Conservation (phyloP, 2,329 filamentous ascomycete species). For the Fusarium ambrosium region DNA sequence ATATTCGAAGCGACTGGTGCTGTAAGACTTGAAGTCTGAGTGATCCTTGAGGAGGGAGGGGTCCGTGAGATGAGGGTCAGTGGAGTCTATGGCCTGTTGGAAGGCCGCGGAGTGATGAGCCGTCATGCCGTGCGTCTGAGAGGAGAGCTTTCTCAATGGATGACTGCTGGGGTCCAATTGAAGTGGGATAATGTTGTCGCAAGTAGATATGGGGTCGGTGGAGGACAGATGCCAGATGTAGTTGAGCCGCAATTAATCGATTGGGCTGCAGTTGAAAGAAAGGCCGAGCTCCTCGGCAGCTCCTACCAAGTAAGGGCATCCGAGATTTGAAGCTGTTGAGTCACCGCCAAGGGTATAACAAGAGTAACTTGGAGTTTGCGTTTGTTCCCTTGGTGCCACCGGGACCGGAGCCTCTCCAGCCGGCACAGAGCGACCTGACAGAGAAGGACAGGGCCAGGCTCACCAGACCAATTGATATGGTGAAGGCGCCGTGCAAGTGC, state of each 20-base stretch:
- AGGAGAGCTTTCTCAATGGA: constrained; percentile 5
- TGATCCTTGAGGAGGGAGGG: constrained; percentile 85
- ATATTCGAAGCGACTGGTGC: constrained; percentile 79
- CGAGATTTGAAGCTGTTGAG: constrained; percentile 35
- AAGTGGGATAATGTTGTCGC: constrained; percentile 2
- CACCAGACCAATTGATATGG: constrained; percentile 10
- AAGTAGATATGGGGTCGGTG: constrained; percentile 5
- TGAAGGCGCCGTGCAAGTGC: constrained; percentile 1
- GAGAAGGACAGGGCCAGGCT: not conserved
- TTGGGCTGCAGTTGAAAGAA: constrained; percentile 1
- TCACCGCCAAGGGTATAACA: constrained; percentile 33
- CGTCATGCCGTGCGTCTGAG: constrained; percentile 41
- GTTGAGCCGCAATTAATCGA: not conserved
- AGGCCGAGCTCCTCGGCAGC: constrained; percentile 9
- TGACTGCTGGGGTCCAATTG: constrained; percentile 1
- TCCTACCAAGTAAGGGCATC: constrained; percentile 10
- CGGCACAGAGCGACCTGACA: not conserved
- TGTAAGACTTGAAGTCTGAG: constrained; percentile 78
- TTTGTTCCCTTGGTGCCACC: constrained; percentile 10
- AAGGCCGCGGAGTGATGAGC: constrained; percentile 34
- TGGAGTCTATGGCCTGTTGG: constrained; percentile 43
- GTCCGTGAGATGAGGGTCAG: constrained; percentile 70
- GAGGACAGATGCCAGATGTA: not conserved
- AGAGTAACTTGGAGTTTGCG: constrained; percentile 27
- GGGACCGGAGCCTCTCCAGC: constrained; percentile 10